Conservation (phyloP, 495 filamentous ascomycete species). For the Hyaloscypha hepaticicola region DNA sequence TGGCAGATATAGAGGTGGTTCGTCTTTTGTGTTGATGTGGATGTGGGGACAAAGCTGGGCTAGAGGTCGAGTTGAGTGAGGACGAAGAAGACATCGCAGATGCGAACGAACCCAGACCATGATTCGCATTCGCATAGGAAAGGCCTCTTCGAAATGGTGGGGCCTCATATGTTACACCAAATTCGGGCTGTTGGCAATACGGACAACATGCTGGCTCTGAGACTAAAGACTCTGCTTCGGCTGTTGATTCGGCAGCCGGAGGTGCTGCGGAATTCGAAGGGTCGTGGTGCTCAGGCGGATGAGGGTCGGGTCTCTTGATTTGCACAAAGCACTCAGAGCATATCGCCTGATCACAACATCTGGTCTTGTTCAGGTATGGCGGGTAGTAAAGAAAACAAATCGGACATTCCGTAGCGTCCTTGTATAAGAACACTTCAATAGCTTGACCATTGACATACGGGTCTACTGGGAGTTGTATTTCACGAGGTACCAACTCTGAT, state of each 20-base stretch:
- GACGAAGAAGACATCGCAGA: conserved; percentile 69
- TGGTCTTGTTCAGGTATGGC: conserved; percentile 90
- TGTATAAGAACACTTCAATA: conserved; percentile 90
- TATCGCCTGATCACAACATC: conserved; percentile 95
- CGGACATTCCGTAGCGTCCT: conserved; percentile 85
- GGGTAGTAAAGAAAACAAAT: conserved; percentile 97
- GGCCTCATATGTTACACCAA: conserved; percentile 88
- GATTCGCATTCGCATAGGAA: conserved; percentile 55
- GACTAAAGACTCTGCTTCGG: conserved; percentile 68
- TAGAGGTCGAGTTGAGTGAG: conserved; percentile 46
- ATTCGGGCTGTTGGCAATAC: conserved; percentile 92
- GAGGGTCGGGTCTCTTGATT: conserved; percentile 94
- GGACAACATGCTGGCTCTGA: conserved; percentile 93
- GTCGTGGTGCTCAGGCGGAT: conserved; percentile 79
- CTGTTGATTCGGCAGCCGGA: conserved; percentile 36
- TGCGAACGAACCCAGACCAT: conserved; percentile 40
- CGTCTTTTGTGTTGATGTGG: conserved; percentile 49
- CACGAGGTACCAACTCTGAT: conserved; percentile 68
- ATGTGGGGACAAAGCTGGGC: conserved; percentile 26
- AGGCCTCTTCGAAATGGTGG: conserved; percentile 87
- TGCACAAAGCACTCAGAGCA: conserved; percentile 99
- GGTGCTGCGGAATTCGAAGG: conserved; percentile 45
- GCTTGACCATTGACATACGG: conserved; percentile 89
- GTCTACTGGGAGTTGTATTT: conserved; percentile 77
- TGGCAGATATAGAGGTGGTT: conserved; percentile 80